Percentiles rank a stretch among this genome's conserved stretches.
Conservation (phyloP, 352 stramenopile species). For the Blastocystis sp. region DNA sequence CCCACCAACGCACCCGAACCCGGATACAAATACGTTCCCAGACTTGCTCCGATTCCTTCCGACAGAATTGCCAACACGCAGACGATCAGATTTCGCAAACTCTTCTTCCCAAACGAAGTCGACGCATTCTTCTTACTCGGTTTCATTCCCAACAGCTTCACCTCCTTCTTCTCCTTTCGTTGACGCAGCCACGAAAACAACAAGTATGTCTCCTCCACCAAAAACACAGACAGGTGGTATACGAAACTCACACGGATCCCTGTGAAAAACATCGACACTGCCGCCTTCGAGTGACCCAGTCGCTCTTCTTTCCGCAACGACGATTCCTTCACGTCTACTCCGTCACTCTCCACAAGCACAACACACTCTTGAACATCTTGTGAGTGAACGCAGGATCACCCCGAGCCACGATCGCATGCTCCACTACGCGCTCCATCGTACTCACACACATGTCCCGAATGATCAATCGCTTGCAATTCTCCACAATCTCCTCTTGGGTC, state of each 20-base stretch:
- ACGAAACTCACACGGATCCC: neutral
- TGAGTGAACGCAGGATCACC: neutral
- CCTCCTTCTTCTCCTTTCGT: neutral
- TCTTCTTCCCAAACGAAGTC: neutral
- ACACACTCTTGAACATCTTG: constrained; percentile 13
- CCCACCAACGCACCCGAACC: neutral
- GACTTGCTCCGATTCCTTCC: neutral
- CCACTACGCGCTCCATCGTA: neutral
- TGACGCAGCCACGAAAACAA: neutral
- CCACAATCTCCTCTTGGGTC: constrained; percentile 1
- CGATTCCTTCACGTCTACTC: neutral
- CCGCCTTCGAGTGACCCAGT: neutral
- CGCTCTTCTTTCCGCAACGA: neutral
- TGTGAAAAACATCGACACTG: neutral
- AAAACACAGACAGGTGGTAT: constrained; percentile 13
- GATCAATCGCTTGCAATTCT: neutral
- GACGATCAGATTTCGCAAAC: neutral
- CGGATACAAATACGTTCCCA: neutral
- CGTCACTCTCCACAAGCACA: neutral
- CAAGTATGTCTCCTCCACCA: neutral
- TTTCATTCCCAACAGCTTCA: no score
- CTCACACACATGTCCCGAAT: neutral
- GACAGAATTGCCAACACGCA: neutral
- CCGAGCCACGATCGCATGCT: neutral
- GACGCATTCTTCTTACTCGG: no score